Evolutionary conservation across 345 rosid genomes (phyloP), one percentile per base, ranked within the genome.

Genomic region (Aquilaria sinensis): DNA sequence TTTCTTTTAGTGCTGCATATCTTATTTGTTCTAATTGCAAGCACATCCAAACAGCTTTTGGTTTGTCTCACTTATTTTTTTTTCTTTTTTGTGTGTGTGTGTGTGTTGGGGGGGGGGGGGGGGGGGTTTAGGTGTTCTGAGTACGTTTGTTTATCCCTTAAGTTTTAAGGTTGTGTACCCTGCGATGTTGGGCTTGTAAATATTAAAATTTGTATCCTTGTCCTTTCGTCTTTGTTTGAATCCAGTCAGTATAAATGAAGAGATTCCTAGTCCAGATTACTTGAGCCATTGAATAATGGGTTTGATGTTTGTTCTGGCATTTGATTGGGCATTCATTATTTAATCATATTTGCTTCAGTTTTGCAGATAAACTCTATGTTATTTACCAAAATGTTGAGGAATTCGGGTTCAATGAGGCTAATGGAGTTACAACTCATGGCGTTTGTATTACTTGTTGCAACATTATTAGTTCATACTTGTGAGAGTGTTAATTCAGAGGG

Each of bases 401-500:
- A 63, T 34, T 54, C 61, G 32, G 65, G 59, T 51, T 61, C 70
- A 23, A 58, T 64, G 53, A 48, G 67, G 62, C 61, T 34, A 64
- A 65, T 70, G 68, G 80, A 72, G 30, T 64, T 63, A 49, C 76
- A 72, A 50, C 73, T 68, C 53, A 53, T 69, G 31, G 78, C 56
- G 57, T 65, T 77, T 49, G 43, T 37, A 37, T 64, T 81, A 46
- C 67, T 82, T 47, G 63, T 76, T 43, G 60, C 68, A 9, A 30
- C 75, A 55, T 72, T 85, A 56, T 13, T 83, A 62, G 63, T 85
- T 64, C 71, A 72, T 72, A 65, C 65, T 62, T 71, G 86, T 12
- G 67, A 78, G 2, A 80, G 92, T 30, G 75, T 94, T 60, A 90
- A 83, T 68, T 68, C 70, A 4, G 97, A 94, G 64, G 97, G 97